A percentile compares a stretch with the other conserved stretches of the same genome.
These are phyloP conservation scores for Amphirosellinia nigrospora DNA, from an alignment of 495 filamentous ascomycete species.

Conservation along the genomic window DNA sequence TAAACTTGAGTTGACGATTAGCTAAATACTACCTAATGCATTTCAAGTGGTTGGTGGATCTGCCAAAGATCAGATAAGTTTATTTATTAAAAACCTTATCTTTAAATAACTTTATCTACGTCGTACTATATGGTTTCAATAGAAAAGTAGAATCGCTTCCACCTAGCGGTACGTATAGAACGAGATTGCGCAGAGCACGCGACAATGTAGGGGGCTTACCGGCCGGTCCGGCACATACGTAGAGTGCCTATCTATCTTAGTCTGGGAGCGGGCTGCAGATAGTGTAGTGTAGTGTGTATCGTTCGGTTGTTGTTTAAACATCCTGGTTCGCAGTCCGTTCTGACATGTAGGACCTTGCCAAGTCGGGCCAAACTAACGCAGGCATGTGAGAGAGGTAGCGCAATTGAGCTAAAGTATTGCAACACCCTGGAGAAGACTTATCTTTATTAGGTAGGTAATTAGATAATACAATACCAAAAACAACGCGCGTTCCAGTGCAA, in stretches of 20 bases:
- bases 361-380: neutral
- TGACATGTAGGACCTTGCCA: neutral
- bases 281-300: neutral
- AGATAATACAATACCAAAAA: neutral
- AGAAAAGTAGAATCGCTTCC: neutral
- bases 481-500: neutral
- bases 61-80: neutral
- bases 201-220: neutral
- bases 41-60: neutral
- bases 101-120: neutral
- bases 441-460: slow-evolving; percentile 24
- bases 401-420: slow-evolving; percentile 15
- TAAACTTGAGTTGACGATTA: neutral
- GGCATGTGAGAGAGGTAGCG: slow-evolving; percentile 2
- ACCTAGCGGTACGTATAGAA: too few relatives aligned
- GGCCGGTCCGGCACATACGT: slow-evolving; percentile 5
- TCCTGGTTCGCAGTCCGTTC: neutral
- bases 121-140: neutral
- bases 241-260: neutral
- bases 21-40: neutral
- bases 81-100: too few relatives aligned
- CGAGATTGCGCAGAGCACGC: neutral
- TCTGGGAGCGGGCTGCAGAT: too few relatives aligned
- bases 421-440: slow-evolving; percentile 9
- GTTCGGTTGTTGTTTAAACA: neutral